These are phyloP conservation scores for Fusarium bulbicola DNA, from an alignment of 2,329 filamentous ascomycete genomes.

Conservation along the genomic window DNA sequence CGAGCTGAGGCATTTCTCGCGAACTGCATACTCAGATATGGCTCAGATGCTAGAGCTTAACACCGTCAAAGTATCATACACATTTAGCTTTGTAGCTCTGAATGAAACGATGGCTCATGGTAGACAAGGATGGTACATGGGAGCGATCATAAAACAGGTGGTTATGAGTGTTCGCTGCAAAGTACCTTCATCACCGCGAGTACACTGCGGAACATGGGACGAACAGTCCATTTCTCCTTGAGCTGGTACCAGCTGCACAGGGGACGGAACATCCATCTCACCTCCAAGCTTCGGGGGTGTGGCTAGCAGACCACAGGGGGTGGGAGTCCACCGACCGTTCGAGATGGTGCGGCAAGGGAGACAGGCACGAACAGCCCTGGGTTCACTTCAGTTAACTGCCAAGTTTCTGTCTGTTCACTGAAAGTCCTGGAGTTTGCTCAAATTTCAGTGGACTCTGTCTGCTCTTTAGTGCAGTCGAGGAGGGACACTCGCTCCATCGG, in stretches of 20 bases:
- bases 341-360: conserved; percentile 40
- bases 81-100: conserved; percentile 12
- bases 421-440: background rate
- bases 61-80: background rate
- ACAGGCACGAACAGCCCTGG: conserved; percentile 8
- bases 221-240: conserved; percentile 28
- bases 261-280: conserved; percentile 6
- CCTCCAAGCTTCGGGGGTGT: conserved; percentile 14
- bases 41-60: background rate
- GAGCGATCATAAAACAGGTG: conserved; percentile 14
- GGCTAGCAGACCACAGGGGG: conserved; percentile 24
- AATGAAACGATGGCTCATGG: conserved; percentile 38
- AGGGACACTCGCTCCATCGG: background rate
- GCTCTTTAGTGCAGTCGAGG: background rate
- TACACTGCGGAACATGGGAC: conserved; percentile 31
- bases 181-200: conserved; percentile 2
- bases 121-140: conserved; percentile 25
- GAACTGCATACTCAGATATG: background rate
- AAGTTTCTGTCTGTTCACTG: conserved; percentile 3
- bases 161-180: conserved; percentile 9
- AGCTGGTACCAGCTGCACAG: conserved; percentile 29
- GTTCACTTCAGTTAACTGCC: background rate
- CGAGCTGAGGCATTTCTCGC: background rate
- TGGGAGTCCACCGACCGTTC: conserved; percentile 16
- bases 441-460: conserved; percentile 1